Base-by-base conservation (phyloP, 2,329 filamentous ascomycete species). In the Phoma herbarum region DNA sequence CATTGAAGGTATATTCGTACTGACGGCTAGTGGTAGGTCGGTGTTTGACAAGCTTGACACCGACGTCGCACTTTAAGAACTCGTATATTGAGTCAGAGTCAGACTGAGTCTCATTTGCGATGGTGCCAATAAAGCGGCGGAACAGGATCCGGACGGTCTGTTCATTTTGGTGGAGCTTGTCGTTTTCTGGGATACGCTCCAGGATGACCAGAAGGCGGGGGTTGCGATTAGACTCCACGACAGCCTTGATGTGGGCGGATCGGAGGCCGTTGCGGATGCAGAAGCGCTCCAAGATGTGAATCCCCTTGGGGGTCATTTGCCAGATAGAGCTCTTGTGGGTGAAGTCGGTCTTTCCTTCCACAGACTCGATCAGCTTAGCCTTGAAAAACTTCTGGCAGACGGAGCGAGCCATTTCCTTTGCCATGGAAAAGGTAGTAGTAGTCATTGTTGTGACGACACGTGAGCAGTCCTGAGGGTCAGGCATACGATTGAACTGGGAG, bases 361-460 rank as follows among this genome's bases (percentile, higher is more conserved):
- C 91, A 6, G 93, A 92, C 79, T 98, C 94, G 55, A 98, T 93
- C 77, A 98, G 96, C 52, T 94, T 87, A 51, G 94, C 94, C 71
- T 98, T 94, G 59, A 97, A 85, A 71, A 98, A 98, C 33, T 93
- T 89, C 76, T 96, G 92, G 77, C 94, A 98, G 62, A 98, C 95
- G 8, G 93, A 95, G 57, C 93, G 88, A 42, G 95, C 95, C 95
- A 99, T 98, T 75, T 98, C 94, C 79, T 94, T 96, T 45, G 94
- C 94, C 95, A 99, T 99, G 59, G 94, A 97, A 76, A 98, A 98
- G 1, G 95, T 99, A 0, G 95, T 99, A 0, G 94, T 98, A 0
- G 95, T 99, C 0, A 95, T 99, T 0, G 95, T 99, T 1, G 95
- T 98, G 42, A 99, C 95, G 69, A 98, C 97, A 64, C 95, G 88